These are phyloP conservation scores for Kodamaea alishanica DNA, from an alignment of 1,139 yeast species.

Conservation along the genomic window DNA sequence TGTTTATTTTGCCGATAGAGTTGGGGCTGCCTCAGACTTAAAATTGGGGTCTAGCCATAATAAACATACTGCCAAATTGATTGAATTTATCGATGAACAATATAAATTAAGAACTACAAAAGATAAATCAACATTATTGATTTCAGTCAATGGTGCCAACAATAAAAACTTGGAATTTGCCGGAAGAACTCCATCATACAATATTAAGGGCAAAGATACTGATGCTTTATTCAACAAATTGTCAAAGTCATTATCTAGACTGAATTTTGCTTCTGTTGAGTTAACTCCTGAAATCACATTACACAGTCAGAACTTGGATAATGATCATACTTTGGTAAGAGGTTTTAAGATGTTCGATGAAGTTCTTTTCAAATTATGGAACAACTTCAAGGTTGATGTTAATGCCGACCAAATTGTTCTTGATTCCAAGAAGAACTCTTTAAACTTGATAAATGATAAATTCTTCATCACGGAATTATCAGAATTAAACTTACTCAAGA, in stretches of 20 bases:
- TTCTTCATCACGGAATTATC: conserved; percentile 46
- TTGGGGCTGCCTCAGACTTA: conserved; percentile 34
- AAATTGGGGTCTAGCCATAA: conserved; percentile 24
- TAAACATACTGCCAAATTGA: conserved; percentile 21
- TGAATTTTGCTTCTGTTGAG: conserved; percentile 10
- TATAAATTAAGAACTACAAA: conserved; percentile 7
- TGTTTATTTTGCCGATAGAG: conserved; percentile 39
- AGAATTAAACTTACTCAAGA: conserved; percentile 38
- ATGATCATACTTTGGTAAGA: conserved; percentile 20
- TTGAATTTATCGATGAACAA: conserved; percentile 25
- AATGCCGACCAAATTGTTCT: conserved; percentile 9
- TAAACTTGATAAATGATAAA: conserved; percentile 39
- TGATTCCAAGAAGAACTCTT: conserved; percentile 5
- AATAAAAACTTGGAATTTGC: conserved; percentile 23
- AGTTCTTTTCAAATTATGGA: conserved; percentile 37
- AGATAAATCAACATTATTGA: conserved; percentile 30
- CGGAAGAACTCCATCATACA: conserved; percentile 18
- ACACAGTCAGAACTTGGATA: conserved; percentile 18
- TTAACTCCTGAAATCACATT: conserved; percentile 38
- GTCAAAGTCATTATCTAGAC: conserved; percentile 16
- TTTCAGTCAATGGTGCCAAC: conserved; percentile 40
- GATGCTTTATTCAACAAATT: conserved; percentile 16
- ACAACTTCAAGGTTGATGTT: conserved; percentile 18
- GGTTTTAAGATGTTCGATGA: conserved; percentile 35
- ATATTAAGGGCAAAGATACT: conserved; percentile 12